Base-by-base conservation (phyloP, 164 flowering plant species). In the Tetracentron sinense region DNA sequence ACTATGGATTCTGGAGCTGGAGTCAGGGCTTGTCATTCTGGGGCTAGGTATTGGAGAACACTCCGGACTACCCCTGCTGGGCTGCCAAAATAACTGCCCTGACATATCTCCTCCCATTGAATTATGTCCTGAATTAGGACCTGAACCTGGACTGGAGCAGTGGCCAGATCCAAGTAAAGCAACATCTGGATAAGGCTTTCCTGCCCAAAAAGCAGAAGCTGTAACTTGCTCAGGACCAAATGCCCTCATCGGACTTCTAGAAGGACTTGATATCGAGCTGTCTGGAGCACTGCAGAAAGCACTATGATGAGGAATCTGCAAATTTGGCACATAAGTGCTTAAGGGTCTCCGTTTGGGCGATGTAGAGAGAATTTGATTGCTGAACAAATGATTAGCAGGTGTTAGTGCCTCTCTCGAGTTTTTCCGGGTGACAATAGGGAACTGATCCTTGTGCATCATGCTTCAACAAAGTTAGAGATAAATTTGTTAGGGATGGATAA, bases 191-290 rank as follows among this genome's bases (percentile, higher is more conserved):
- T 81, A 88, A 50, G 79, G 76, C 61, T 79, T 88, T 27, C 83
- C 83, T 23, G 80, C 74, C 78, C 85, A 86, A 51, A 82, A 78
- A 61, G 76, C 80, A 70, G 83, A 60, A 67, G 72, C 83, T 11
- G 76, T 47, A 60, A 74, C 72, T 71, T 82, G 96, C 56, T 91
- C 97, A 29, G 75, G 35, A 60, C 86, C 78, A 73, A 74, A 75
- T 10, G 75, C 81, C 75, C 86, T 81, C 75, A 87, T 75, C 31
- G 97, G 96, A 72, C 99, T 94, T 74, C 88, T 86, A 30, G 97
- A 86, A 60, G 97, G 98, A 77, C 97, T 93, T 53, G 96, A 90
- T 86, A 87, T 78, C 21, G 96, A 89, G 75, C 98, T 93, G 69
- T 90, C 96, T 46, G 92, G 94, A 70, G 90, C 94, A 82, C 87